A percentile compares a stretch with the other conserved stretches of the same genome.
These are phyloP conservation scores for Macroventuria anomochaeta DNA, from an alignment of 2,329 filamentous ascomycete genomes.

Conservation along the genomic window DNA sequence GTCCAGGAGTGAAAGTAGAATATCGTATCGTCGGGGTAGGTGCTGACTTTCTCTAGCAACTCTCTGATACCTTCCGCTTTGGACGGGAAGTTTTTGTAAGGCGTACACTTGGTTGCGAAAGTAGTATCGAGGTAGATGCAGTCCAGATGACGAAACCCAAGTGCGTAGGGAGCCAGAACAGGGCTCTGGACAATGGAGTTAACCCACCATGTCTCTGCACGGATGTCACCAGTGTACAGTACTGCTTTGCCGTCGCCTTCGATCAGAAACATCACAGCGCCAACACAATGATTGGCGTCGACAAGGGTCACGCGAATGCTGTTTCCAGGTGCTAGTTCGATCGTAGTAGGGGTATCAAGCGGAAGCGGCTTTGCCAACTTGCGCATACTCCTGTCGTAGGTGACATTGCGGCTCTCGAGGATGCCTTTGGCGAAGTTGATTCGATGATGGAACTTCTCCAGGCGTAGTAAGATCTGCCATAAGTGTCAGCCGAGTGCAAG, in stretches of 20 bases:
- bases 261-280: conserved; percentile 91
- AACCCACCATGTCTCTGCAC: conserved; percentile 87
- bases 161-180: conserved; percentile 73
- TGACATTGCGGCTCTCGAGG: conserved; percentile 74
- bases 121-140: conserved; percentile 91
- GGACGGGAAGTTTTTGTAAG: conserved; percentile 61
- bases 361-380: conserved; percentile 80
- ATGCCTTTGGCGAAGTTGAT: conserved; percentile 82
- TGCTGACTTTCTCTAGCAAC: conserved; percentile 69
- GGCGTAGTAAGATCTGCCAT: conserved; percentile 69
- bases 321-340: conserved; percentile 74
- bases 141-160: conserved; percentile 62
- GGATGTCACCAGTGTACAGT: conserved; percentile 87
- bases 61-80: conserved; percentile 80
- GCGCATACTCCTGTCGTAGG: conserved; percentile 74
- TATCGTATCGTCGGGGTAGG: conserved; percentile 74
- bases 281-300: conserved; percentile 90
- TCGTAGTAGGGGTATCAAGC: conserved; percentile 75
- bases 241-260: conserved; percentile 75
- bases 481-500: neutral
- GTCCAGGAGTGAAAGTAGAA: conserved; percentile 93
- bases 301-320: conserved; percentile 82
- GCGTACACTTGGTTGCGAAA: conserved; percentile 63
- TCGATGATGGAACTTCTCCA: conserved; percentile 80
- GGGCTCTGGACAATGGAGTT: conserved; percentile 75